Evolutionary conservation across 2,329 filamentous ascomycete species (phyloP).

Genomic region (Epichloe gansuensis): DNA sequence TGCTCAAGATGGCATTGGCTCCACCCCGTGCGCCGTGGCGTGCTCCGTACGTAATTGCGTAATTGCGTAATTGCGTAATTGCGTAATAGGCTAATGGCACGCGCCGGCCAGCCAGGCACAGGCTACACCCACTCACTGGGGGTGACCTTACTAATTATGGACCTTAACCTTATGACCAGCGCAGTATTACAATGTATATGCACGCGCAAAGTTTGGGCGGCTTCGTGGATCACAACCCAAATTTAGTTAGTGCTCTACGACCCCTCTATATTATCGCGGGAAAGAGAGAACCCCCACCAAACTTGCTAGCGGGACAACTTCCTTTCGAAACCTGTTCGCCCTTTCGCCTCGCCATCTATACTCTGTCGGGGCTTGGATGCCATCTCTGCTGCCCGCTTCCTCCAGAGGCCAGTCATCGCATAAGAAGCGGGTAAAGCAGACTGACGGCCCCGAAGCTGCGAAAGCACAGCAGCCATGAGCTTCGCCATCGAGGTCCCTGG

Average conservation of each 20-base stretch:
- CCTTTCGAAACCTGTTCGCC: neutral
- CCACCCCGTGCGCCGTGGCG: neutral
- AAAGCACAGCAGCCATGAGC: slow-evolving; percentile 36
- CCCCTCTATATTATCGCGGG: neutral
- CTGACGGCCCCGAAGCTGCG: neutral
- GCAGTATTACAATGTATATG: too few species aligned
- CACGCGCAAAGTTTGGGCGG: too few species aligned
- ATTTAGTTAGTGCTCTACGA: neutral
- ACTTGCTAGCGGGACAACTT: neutral
- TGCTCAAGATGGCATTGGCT: slow-evolving; percentile 1
- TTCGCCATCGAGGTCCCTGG: slow-evolving; percentile 68
- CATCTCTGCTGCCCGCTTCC: neutral
- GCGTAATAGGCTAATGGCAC: too few species aligned
- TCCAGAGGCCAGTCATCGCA: neutral
- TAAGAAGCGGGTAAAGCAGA: neutral
- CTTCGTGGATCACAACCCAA: too few species aligned
- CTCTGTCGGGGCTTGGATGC: neutral
- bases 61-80: too few species aligned
- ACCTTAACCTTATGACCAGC: too few species aligned
- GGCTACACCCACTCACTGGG: too few species aligned
- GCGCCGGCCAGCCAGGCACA: too few species aligned
- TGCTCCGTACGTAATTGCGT: too few species aligned
- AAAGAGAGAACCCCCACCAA: neutral
- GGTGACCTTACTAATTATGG: too few species aligned
- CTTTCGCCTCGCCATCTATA: neutral